phyloP scores from a whole-genome alignment of 2,329 filamentous ascomycete species.

The Fusarium hainanense region DNA sequence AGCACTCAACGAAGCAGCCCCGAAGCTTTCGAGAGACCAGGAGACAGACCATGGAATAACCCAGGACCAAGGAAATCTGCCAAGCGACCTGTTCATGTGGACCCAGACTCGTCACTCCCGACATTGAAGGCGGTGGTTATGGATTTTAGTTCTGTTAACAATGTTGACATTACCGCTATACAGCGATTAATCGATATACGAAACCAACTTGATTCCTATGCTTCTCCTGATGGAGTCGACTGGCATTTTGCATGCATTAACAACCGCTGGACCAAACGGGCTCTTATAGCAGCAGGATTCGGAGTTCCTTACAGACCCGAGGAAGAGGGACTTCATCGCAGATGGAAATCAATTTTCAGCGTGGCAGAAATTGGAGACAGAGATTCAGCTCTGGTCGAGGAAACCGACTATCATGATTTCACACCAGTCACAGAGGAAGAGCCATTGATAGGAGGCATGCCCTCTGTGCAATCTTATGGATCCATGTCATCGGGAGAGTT shows the following conservation, averaged over 20 bases:
- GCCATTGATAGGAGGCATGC: slow-evolving; percentile 45
- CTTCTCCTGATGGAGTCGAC: slow-evolving; percentile 82
- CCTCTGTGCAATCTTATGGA: slow-evolving; percentile 16
- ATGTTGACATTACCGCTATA: slow-evolving; percentile 91
- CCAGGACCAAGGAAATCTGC: slow-evolving; percentile 72
- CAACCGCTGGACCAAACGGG: slow-evolving; percentile 91
- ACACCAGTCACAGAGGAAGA: slow-evolving; percentile 49
- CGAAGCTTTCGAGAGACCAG: slow-evolving; percentile 70
- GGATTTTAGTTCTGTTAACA: slow-evolving; percentile 93
- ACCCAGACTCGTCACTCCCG: slow-evolving; percentile 64
- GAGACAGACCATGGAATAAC: slow-evolving; percentile 95
- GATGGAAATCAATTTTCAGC: slow-evolving; percentile 96
- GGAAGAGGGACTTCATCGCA: slow-evolving; percentile 61
- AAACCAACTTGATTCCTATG: slow-evolving; percentile 90
- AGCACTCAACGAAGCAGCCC: slow-evolving; percentile 82
- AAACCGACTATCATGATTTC: slow-evolving; percentile 60
- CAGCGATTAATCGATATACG: slow-evolving; percentile 94
- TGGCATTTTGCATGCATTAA: slow-evolving; percentile 97
- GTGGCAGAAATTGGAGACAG: slow-evolving; percentile 86
- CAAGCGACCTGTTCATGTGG: slow-evolving; percentile 50
- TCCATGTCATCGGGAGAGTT: slow-evolving; percentile 38
- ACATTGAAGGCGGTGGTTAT: slow-evolving; percentile 89
- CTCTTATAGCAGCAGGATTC: slow-evolving; percentile 87
- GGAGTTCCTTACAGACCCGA: slow-evolving; percentile 74
- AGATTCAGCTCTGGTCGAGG: slow-evolving; percentile 74